Evolutionary conservation across 441 rosid species (phyloP), one percentile per base, ranked within the genome.

Genomic region (Omphalea diandra): DNA sequence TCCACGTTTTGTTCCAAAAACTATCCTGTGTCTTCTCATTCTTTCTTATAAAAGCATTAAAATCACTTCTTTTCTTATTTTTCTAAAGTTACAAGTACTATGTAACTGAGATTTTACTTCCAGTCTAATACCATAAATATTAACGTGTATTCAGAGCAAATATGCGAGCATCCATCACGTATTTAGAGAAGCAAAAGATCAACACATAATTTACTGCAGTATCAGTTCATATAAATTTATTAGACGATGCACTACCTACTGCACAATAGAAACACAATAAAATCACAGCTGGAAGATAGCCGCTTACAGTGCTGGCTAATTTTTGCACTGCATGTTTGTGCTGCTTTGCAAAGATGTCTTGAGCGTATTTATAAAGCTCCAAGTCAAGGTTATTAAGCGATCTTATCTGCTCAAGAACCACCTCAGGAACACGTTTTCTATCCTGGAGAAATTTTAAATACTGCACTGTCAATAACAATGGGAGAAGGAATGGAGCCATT

Each of bases 281-380:
- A 49, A 52, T 46, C 22, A 54, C 7, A n/a, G n/a, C n/a, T n/a
- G 47, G 33, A 33, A 20, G 27, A 71, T 33, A 66, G 15, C 24
- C 61, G 59, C 91, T 81, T 70, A 88, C 97, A 9, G 69, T 70
- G 57, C 67, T 67, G 12, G 68, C 66, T 55, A 81, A 44, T 52
- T 78, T 83, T 54, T 78, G 77, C 5, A 62, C 69, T 24, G 63
- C 49, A 20, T 67, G 77, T 54, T 67, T 68, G 69, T 84, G 87
- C 74, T 89, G 89, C 83, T 83, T 86, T 10, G 76, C 85, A 73
- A 88, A 95, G 26, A 95, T 81, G 70, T 79, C 85, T 75, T 72
- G 79, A 20, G 97, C 98, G 74, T 95, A 87, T 73, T 87, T 77
- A 75, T 89, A 93, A 22, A 95, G 95, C 83, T 93, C 91, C 72